phyloP scores from a whole-genome alignment of 345 rosid species.

The Eucalyptus regnans region DNA sequence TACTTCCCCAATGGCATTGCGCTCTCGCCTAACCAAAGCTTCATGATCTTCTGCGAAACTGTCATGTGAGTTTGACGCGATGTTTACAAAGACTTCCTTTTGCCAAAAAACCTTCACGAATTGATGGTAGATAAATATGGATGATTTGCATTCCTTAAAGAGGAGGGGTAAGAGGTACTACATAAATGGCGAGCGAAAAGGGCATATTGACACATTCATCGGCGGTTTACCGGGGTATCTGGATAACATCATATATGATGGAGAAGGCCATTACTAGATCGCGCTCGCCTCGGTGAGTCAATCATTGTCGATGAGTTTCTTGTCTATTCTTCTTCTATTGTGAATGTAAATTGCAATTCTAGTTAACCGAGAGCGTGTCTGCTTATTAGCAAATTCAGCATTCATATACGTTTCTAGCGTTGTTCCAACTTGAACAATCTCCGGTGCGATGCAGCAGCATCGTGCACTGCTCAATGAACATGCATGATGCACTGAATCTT shows the following conservation, averaged over 20 bases:
- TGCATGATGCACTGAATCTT: not conserved
- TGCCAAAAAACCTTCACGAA: conserved; percentile 15
- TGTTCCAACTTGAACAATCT: not conserved
- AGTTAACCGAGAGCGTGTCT: not conserved
- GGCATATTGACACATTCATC: conserved; percentile 33
- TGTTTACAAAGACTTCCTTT: conserved; percentile 26
- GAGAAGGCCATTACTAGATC: too few relatives aligned
- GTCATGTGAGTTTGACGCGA: conserved; percentile 18
- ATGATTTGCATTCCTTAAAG: conserved; percentile 23
- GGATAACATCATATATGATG: too few relatives aligned
- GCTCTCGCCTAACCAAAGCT: conserved; percentile 47
- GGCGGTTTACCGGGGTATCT: conserved; percentile 33
- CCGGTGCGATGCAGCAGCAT: not conserved
- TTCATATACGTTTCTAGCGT: not conserved
- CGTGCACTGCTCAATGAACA: not conserved
- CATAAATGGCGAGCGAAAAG: conserved; percentile 34
- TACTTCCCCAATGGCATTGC: conserved; percentile 73
- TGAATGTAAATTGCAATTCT: not conserved
- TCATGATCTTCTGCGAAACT: conserved; percentile 51
- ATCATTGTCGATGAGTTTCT: not conserved
- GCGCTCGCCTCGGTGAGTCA: too few relatives aligned
- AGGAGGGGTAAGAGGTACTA: conserved; percentile 54
- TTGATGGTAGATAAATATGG: conserved; percentile 10
- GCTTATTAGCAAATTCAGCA: not conserved
- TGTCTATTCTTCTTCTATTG: not conserved